phyloP scores from a whole-genome alignment of 164 flowering plant genomes.

The Chimonanthus praecox region DNA sequence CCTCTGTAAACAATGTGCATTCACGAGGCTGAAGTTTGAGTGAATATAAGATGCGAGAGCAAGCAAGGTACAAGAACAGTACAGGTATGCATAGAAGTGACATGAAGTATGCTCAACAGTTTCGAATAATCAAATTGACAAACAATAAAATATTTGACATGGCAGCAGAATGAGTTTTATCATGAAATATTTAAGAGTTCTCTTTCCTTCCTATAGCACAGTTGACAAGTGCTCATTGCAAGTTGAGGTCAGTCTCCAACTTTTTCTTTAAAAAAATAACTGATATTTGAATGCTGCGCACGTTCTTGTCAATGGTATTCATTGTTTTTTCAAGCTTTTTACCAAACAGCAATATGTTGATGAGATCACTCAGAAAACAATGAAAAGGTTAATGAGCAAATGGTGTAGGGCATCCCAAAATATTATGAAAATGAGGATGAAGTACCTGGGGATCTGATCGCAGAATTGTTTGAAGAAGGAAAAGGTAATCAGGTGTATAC shows the following conservation, averaged over 20 bases:
- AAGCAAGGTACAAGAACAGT: background rate
- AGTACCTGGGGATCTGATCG: constrained; percentile 97
- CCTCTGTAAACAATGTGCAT: background rate
- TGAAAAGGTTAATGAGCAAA: background rate
- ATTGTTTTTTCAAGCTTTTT: background rate
- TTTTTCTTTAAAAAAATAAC: background rate
- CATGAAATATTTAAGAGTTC: background rate
- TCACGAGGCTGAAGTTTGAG: background rate
- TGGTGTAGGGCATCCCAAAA: background rate
- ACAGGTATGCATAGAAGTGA: background rate
- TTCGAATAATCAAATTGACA: background rate
- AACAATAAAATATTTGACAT: background rate
- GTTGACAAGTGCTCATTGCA: background rate
- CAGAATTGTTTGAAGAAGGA: constrained; percentile 94
- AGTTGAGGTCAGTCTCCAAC: background rate
- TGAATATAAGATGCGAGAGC: background rate
- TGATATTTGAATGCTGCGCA: background rate
- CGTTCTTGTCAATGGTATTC: background rate
- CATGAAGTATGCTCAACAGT: background rate
- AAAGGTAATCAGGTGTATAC: constrained; percentile 90
- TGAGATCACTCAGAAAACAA: background rate
- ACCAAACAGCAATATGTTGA: background rate
- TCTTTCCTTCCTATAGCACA: background rate
- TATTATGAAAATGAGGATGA: background rate
- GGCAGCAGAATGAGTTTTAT: background rate